Base-by-base conservation (phyloP, 768 basidiomycete species). In the Leccinum subtestaceum region DNA sequence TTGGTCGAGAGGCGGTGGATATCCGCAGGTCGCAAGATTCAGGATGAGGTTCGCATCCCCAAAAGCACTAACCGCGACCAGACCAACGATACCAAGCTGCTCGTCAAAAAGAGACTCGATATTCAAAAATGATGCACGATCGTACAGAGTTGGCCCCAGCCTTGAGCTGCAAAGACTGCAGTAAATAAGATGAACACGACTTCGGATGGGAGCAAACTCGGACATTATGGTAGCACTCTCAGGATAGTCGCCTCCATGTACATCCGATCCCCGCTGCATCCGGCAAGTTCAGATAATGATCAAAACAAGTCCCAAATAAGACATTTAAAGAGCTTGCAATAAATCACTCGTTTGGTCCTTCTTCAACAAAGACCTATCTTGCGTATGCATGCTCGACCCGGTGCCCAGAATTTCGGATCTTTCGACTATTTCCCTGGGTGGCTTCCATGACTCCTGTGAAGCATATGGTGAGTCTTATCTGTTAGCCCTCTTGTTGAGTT, bases 171-270 rank as follows among this genome's bases (percentile, higher is more conserved):
- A 62, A 94, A 95, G 2, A 93, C 90, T 1, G 87, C 89, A 3
- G 88, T 87, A 90, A 91, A 96, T 93, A 75, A 96, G 84, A 12
- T 92, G 80, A 19, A 93, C 93, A 56, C 93, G 84, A 52, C 82
- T 86, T 47, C 81, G 81, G 27, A 83, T 86, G 0, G 90, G 80
- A 9, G 93, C 86, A 66, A 94, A 95, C 70, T 96, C 93, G 11
- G 88, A 93, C n/a, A 91, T 85, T 66, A 95, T 93, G 66, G 91
- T 85, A 11, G 93, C 89, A 50, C 82, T 84, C 0, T 92, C 72
- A 25, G 92, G 92, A 68, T 94, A 91, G 65, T 93, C 92, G 5
- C 93, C 93, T 12, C 93, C 93, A 25, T 29, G 29, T 29, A 29
- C 93, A 89, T 1, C 93, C 92, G 5, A 93, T 68, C 1, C 91